Evolutionary conservation across 1,139 yeast genomes (phyloP).

Genomic region (Scheffersomyces quercinus): DNA sequence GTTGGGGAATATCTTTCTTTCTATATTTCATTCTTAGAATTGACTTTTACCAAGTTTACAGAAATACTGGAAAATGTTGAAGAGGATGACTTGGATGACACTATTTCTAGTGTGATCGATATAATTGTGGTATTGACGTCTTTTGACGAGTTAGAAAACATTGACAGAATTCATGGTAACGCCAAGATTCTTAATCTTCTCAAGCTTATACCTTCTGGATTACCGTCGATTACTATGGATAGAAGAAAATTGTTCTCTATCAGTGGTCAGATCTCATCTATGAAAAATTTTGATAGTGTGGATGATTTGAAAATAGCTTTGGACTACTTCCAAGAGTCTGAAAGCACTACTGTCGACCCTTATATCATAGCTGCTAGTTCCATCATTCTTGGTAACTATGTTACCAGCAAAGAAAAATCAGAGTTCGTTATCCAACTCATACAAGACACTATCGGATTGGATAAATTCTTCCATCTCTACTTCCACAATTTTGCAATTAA

Average conservation of each 20-base stretch:
- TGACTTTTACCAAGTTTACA: constrained; percentile 1
- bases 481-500: constrained; percentile 22
- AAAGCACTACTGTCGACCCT: constrained; percentile 15
- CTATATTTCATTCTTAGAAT: background rate
- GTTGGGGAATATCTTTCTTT: constrained; percentile 1
- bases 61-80: constrained; percentile 9
- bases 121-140: constrained; percentile 18
- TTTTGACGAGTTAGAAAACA: constrained; percentile 15
- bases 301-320: constrained; percentile 12
- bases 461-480: constrained; percentile 20
- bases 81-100: constrained; percentile 10
- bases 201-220: constrained; percentile 4
- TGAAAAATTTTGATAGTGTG: constrained; percentile 21
- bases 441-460: constrained; percentile 9
- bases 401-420: constrained; percentile 20
- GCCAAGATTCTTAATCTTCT: constrained; percentile 8
- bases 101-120: constrained; percentile 12
- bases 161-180: constrained; percentile 8
- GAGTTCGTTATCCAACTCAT: constrained; percentile 15
- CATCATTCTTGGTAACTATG: constrained; percentile 38
- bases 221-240: constrained; percentile 11
- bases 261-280: constrained; percentile 38
- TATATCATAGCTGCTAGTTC: constrained; percentile 32
- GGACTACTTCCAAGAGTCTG: constrained; percentile 1
- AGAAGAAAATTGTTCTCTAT: constrained; percentile 36